Evolutionary conservation across 2,329 filamentous ascomycete species (phyloP).

Genomic region (Ceratocystis lukuohia): DNA sequence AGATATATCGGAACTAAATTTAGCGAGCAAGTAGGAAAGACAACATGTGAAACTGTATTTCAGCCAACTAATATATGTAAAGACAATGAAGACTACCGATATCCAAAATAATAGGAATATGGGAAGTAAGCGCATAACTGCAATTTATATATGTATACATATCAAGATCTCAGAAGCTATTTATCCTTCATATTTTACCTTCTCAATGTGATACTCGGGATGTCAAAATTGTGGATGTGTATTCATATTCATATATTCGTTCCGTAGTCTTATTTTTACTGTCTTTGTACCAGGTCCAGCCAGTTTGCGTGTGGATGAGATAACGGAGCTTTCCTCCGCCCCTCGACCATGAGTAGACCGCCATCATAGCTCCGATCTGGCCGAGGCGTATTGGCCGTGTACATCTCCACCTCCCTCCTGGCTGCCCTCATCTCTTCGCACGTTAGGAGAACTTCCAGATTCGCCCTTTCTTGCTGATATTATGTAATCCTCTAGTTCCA

Average conservation of each 20-base stretch:
- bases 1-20: background rate
- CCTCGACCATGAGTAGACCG: background rate
- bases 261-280: background rate
- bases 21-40: too few relatives aligned
- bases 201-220: background rate
- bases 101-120: too few relatives aligned
- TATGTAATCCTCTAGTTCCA: conserved; percentile 50
- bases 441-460: conserved; percentile 42
- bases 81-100: background rate
- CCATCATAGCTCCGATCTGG: background rate
- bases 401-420: background rate
- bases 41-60: background rate
- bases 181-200: too few relatives aligned
- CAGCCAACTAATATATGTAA: background rate
- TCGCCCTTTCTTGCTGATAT: conserved; percentile 33
- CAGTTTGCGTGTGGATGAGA: background rate
- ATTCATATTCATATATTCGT: conserved; percentile 6
- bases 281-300: background rate
- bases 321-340: background rate
- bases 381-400: background rate
- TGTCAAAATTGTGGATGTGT: background rate
- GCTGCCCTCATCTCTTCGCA: conserved; percentile 27
- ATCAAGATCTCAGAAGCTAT: too few relatives aligned
- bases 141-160: background rate
- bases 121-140: background rate